Conservation (phyloP, 441 rosid species). For the Adansonia gregorii region DNA sequence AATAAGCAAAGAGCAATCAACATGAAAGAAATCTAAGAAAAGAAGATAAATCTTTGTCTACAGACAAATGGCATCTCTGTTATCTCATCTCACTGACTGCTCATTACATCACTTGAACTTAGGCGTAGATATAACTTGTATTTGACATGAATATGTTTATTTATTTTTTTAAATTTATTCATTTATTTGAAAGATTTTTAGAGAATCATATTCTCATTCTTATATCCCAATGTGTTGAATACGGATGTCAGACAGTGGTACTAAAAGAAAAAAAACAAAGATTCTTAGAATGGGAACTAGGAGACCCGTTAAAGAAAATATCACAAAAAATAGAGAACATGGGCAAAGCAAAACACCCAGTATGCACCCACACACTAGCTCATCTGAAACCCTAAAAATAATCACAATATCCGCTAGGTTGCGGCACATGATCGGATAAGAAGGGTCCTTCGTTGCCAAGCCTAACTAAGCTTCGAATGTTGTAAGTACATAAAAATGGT, state of each 20-base stretch:
- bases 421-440: neutral
- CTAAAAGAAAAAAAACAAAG: too few relatives aligned
- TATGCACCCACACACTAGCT: neutral
- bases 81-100: neutral
- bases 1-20: constrained; percentile 15
- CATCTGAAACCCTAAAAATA: neutral
- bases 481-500: neutral
- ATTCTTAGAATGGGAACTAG: too few relatives aligned
- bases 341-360: neutral
- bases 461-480: neutral
- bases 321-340: neutral
- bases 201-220: too few relatives aligned
- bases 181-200: too few relatives aligned
- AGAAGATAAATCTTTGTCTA: neutral
- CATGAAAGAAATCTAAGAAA: constrained; percentile 1
- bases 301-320: too few relatives aligned
- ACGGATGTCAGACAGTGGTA: too few relatives aligned
- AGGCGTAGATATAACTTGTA: too few relatives aligned
- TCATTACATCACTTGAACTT: too few relatives aligned
- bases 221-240: too few relatives aligned
- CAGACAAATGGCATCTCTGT: neutral
- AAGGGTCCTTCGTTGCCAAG: neutral
- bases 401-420: neutral
- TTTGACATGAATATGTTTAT: too few relatives aligned
- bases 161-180: too few relatives aligned